These are phyloP conservation scores for Nepenthes mirabilis DNA, from an alignment of 148 eudicot genomes.

Conservation along the genomic window DNA sequence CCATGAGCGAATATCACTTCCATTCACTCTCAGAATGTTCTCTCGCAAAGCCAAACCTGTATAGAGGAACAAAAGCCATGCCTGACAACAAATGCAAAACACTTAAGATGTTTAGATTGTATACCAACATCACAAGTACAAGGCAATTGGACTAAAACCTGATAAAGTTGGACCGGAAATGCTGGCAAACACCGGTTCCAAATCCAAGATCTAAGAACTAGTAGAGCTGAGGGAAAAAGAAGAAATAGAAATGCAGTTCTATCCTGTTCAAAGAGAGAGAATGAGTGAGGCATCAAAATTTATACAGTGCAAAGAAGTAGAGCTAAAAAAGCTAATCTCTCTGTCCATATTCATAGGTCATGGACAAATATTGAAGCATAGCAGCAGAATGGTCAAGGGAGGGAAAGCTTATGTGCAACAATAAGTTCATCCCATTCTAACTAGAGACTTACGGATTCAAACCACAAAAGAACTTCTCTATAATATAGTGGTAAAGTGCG, in stretches of 20 bases:
- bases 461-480: too few species aligned
- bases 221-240: slow-evolving; percentile 59
- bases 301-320: too few species aligned
- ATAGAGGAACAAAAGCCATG: slow-evolving; percentile 86
- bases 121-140: neutral
- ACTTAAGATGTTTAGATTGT: neutral
- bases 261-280: slow-evolving; percentile 47
- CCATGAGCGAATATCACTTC: slow-evolving; percentile 99
- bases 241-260: slow-evolving; percentile 78
- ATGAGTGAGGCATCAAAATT: neutral
- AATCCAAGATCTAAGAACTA: slow-evolving; percentile 45
- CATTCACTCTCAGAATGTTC: slow-evolving; percentile 89
- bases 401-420: too few species aligned
- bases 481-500: too few species aligned
- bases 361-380: too few species aligned
- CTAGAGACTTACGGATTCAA: too few species aligned
- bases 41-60: slow-evolving; percentile 92
- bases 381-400: too few species aligned
- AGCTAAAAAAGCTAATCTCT: too few species aligned
- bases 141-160: slow-evolving; percentile 26
- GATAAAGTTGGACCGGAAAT: slow-evolving; percentile 87
- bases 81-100: slow-evolving; percentile 32
- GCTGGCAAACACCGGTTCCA: slow-evolving; percentile 96
- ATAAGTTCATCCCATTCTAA: too few species aligned
- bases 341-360: too few species aligned